phyloP scores from a whole-genome alignment of 140 eudicot genomes.

The Ambrosia hybrid region DNA sequence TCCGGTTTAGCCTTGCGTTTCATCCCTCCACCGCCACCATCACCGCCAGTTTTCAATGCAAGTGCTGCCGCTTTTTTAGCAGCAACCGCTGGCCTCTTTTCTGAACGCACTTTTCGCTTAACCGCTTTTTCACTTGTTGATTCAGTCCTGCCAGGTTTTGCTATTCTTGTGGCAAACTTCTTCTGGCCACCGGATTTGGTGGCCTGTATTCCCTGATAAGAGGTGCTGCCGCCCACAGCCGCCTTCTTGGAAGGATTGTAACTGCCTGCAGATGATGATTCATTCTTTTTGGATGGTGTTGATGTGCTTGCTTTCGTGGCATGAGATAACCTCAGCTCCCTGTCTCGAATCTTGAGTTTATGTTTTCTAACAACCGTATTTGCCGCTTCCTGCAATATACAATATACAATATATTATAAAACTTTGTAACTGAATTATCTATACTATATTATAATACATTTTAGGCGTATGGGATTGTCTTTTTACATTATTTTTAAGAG shows the following conservation, averaged over 20 bases:
- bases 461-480: too few species aligned
- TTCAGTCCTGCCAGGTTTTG: conserved; percentile 22
- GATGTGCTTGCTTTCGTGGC: conserved; percentile 54
- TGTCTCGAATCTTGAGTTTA: conserved; percentile 75
- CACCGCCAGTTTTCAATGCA: conserved; percentile 39
- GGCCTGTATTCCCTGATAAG: conserved; percentile 52
- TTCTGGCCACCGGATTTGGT: conserved; percentile 77
- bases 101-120: conserved; percentile 40
- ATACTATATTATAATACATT: not conserved
- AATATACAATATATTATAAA: not conserved
- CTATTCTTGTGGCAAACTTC: conserved; percentile 42
- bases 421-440: not conserved
- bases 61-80: conserved; percentile 77
- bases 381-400: conserved; percentile 73
- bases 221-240: conserved; percentile 25
- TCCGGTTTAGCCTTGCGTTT: conserved; percentile 64
- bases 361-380: conserved; percentile 56
- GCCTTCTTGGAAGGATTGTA: conserved; percentile 40
- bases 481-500: too few species aligned
- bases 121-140: conserved; percentile 33
- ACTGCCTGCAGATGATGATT: conserved; percentile 25
- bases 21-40: conserved; percentile 39
- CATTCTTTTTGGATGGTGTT: conserved; percentile 52
- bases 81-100: conserved; percentile 88
- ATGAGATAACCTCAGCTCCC: conserved; percentile 78